Evolutionary conservation across 371 early-diverging fungal genomes (phyloP), one percentile per base, ranked within the genome.

Genomic region (Saksenaea oblongispora): DNA sequence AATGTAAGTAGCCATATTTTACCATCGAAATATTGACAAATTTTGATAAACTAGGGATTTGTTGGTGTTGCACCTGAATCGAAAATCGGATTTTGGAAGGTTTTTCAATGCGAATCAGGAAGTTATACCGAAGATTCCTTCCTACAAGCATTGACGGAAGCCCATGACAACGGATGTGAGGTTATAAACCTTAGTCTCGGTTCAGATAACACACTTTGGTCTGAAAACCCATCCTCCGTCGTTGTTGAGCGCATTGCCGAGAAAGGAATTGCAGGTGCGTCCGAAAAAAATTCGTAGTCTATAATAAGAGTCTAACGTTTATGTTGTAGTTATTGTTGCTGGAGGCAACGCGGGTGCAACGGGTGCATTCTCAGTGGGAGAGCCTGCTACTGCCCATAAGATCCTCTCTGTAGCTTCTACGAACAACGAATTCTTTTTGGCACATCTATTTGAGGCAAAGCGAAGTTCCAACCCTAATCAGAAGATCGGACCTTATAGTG

Each of bases 1-100:
- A 64, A 73, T 22, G 75, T 70, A 65, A 65, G 72, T n/a, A 47
- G 24, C 9, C 8, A 47, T 22, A 18, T 14, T 1, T 41, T 41
- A 41, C 5, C n/a, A 41, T 41, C 14, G 42, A 14, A 41, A 5
- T 41, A n/a, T 41, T 0, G 0, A n/a, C 18, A n/a, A 5, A 14
- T n/a, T 3, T 1, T n/a, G 15, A 11, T 11, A 3, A 3, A 39
- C 10, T 39, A 47, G 51, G n/a, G 18, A 22, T 47, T 47, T 9
- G 51, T 47, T 47, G 51, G 51, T 26, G 51, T 47, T 22, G 51
- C 51, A 10, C 51, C 51, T 17, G 51, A 47, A 17, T 17, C 51
- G 0, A 22, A 5, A 5, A 47, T 47, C 22, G 51, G 51, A 3
- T 47, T 47, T 22, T 47, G 51, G 51, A 47, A 47, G 24, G 22